These are phyloP conservation scores for Yarrowia deformans DNA, from an alignment of 805 yeast species.

Conservation along the genomic window DNA sequence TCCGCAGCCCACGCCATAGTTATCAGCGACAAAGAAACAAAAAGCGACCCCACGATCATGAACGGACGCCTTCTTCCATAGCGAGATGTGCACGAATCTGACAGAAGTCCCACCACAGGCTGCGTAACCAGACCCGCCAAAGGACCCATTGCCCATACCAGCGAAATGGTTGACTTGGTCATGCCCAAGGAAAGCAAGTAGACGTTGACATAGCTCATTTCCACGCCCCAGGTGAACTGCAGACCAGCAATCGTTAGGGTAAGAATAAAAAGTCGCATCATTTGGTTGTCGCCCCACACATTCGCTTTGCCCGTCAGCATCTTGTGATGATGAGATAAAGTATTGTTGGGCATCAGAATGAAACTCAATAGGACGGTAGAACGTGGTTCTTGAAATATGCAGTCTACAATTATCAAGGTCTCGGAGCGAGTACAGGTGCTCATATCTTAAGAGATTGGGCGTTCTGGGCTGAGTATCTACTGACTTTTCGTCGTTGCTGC, in stretches of 20 bases:
- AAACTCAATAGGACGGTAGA: not conserved
- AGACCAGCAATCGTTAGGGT: slow-evolving; percentile 60
- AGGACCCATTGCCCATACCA: slow-evolving; percentile 77
- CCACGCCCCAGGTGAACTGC: slow-evolving; percentile 73
- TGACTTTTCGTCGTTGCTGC: too few species aligned
- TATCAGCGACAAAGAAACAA: slow-evolving; percentile 57
- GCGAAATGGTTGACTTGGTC: slow-evolving; percentile 61
- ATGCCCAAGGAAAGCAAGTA: slow-evolving; percentile 65
- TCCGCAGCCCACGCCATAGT: slow-evolving; percentile 57
- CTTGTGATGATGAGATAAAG: not conserved
- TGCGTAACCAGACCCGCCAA: slow-evolving; percentile 69
- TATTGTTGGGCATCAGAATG: not conserved
- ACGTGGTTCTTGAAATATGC: too few species aligned
- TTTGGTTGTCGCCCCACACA: slow-evolving; percentile 23
- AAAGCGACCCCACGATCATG: slow-evolving; percentile 61
- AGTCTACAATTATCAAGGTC: too few species aligned
- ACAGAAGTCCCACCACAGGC: slow-evolving; percentile 65
- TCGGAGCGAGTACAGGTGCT: too few species aligned
- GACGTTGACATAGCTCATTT: slow-evolving; percentile 69
- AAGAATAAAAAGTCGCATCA: slow-evolving; percentile 33
- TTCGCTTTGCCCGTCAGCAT: slow-evolving; percentile 15
- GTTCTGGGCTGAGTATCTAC: too few species aligned
- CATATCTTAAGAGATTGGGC: too few species aligned
- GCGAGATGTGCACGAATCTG: slow-evolving; percentile 54
- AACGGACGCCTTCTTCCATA: slow-evolving; percentile 66